Conservation (phyloP, 345 rosid species). For the Rhodomyrtus tomentosa region DNA sequence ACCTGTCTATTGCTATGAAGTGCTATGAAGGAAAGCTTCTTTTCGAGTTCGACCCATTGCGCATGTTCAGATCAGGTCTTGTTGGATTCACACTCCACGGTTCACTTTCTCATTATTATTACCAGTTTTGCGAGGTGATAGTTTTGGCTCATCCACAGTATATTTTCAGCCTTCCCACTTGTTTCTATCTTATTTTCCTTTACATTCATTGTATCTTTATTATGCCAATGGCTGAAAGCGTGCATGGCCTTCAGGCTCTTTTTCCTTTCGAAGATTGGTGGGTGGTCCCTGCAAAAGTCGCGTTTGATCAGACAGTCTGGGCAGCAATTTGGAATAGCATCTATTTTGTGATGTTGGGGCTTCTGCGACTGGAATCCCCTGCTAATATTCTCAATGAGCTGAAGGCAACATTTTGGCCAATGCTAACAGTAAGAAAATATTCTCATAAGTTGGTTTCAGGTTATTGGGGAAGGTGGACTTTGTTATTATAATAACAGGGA, state of each 20-base stretch:
- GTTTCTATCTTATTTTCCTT: neutral
- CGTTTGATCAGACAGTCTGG: slow-evolving; percentile 86
- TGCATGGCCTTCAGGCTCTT: slow-evolving; percentile 35
- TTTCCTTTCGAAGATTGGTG: slow-evolving; percentile 86
- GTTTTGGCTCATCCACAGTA: neutral
- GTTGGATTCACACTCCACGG: slow-evolving; percentile 95
- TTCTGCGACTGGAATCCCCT: slow-evolving; percentile 66
- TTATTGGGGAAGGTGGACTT: neutral
- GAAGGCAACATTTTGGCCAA: slow-evolving; percentile 58
- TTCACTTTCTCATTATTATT: slow-evolving; percentile 86
- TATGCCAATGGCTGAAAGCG: neutral
- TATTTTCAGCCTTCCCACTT: neutral
- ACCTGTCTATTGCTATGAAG: slow-evolving; percentile 13
- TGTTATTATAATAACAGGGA: neutral
- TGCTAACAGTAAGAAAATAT: slow-evolving; percentile 51
- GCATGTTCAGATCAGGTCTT: slow-evolving; percentile 78
- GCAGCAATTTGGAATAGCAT: slow-evolving; percentile 82
- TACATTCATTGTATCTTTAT: neutral
- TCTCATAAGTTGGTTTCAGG: neutral
- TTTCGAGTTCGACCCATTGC: slow-evolving; percentile 56
- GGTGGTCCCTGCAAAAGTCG: slow-evolving; percentile 89
- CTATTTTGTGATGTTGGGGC: slow-evolving; percentile 55
- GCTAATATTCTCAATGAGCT: slow-evolving; percentile 40
- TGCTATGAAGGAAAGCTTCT: slow-evolving; percentile 81
- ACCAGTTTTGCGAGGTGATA: slow-evolving; percentile 80